Evolutionary conservation across 805 yeast species (phyloP).

Genomic region (Barnettozyma populi): DNA sequence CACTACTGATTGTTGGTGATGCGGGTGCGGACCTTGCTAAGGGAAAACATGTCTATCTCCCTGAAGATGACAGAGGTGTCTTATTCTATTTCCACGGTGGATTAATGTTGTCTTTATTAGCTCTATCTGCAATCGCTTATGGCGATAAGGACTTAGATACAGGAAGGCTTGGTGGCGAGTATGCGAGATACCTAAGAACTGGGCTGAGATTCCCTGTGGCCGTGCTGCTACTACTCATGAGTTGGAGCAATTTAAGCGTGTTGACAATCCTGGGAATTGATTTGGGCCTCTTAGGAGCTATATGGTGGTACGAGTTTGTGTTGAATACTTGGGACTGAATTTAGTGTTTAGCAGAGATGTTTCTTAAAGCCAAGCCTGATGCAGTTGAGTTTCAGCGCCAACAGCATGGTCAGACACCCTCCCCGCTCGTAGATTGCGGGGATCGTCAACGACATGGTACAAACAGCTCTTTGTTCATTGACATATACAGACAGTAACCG

Average conservation of each 20-base stretch:
- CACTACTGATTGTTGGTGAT: constrained; percentile 52
- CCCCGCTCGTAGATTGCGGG: too few species aligned
- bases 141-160: constrained; percentile 40
- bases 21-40: constrained; percentile 46
- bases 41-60: constrained; percentile 24
- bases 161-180: background rate
- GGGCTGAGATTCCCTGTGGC: background rate
- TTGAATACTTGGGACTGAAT: background rate
- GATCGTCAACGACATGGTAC: too few species aligned
- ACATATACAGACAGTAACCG: too few species aligned
- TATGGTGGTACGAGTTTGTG: constrained; percentile 3
- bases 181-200: constrained; percentile 1
- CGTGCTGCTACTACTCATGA: background rate
- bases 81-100: constrained; percentile 51
- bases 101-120: constrained; percentile 37
- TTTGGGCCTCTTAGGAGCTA: background rate
- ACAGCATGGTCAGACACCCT: too few species aligned
- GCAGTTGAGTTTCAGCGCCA: too few species aligned
- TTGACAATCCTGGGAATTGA: background rate
- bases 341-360: too few species aligned
- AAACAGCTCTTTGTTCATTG: too few species aligned
- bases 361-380: too few species aligned
- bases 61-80: constrained; percentile 33
- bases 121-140: constrained; percentile 36
- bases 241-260: background rate